These are phyloP conservation scores for Hericium erinaceus DNA, from an alignment of 768 basidiomycete genomes.

Conservation along the genomic window DNA sequence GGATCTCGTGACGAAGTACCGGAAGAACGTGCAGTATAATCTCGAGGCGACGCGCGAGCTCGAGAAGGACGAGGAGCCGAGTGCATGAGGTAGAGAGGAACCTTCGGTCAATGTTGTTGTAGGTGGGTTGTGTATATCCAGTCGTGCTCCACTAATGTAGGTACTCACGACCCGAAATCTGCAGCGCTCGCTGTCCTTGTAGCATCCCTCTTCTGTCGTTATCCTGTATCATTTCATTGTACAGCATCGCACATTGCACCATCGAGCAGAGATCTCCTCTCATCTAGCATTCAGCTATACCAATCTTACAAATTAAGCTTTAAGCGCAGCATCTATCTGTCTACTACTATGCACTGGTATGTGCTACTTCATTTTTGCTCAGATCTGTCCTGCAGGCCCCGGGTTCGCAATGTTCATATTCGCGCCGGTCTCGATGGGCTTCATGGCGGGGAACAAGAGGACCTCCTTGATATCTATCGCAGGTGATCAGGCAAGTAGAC, in stretches of 20 bases:
- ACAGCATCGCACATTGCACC: no score
- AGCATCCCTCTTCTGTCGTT: no score
- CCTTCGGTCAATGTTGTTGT: background rate
- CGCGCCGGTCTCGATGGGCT: slow-evolving; percentile 54
- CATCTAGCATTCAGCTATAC: no score
- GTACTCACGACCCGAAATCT: no score
- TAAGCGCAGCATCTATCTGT: background rate
- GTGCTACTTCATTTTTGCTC: background rate
- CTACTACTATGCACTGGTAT: background rate
- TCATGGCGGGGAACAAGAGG: slow-evolving; percentile 94
- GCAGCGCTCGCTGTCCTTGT: no score
- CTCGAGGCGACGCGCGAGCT: slow-evolving; percentile 55
- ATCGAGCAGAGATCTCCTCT: no score
- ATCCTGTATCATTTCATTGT: no score
- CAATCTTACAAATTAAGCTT: no score
- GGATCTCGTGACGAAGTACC: slow-evolving; percentile 78
- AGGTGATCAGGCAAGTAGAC: background rate
- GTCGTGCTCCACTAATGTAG: background rate
- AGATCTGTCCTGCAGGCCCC: slow-evolving; percentile 24
- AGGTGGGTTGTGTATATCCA: background rate
- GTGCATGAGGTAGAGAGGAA: background rate
- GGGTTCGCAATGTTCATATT: slow-evolving; percentile 24
- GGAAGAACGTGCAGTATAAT: slow-evolving; percentile 90
- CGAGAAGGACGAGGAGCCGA: background rate
- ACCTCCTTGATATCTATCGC: slow-evolving; percentile 90